Evolutionary conservation across 768 basidiomycete genomes (phyloP), one percentile per base, ranked within the genome.

Genomic region (Trametes villosa): DNA sequence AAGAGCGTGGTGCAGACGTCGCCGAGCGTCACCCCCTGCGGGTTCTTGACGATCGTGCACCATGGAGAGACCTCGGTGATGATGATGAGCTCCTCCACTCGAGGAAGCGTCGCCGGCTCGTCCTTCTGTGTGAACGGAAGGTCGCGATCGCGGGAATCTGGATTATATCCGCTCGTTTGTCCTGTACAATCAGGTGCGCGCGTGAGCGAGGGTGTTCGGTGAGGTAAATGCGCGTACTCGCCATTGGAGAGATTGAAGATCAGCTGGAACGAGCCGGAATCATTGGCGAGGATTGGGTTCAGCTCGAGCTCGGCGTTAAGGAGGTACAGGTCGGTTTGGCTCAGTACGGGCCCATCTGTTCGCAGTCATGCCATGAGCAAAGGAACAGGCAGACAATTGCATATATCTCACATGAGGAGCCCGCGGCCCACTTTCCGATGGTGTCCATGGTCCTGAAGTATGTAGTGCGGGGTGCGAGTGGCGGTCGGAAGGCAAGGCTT

Each of bases 301-400:
- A 94, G 70, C 67, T 89, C 83, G 2, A 94, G 79, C 17, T 86
- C 83, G 5, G 84, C 50, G 29, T 57, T 81, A 56, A 94, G 82
- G 3, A 94, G 82, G 72, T 92, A 94, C 15, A 94, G 79, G 68
- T 94, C 92, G 0, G 90, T 92, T 68, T 89, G 89, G 3, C 84
- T 82, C 15, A 94, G 80, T 7, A 93, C 84, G 6, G 92, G 92
- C 0, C 90, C 91, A 73, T 93, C 90, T 92, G 22, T 22, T 3
- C 22, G 17, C 30, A 26, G 33, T 9, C 40, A n/a, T 47, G 42
- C 20, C 17, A 17, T 20, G 42, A 44, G 15, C 17, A 36, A 22
- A 53, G 30, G 13, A 20, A 2, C 5, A 9, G 20, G 26, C 41
- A 15, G 17, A 30, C 17, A 4, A 29, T 24, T 15, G 27, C 31